Conservation (phyloP, 2,329 filamentous ascomycete genomes). For the Truncatella angustata region DNA sequence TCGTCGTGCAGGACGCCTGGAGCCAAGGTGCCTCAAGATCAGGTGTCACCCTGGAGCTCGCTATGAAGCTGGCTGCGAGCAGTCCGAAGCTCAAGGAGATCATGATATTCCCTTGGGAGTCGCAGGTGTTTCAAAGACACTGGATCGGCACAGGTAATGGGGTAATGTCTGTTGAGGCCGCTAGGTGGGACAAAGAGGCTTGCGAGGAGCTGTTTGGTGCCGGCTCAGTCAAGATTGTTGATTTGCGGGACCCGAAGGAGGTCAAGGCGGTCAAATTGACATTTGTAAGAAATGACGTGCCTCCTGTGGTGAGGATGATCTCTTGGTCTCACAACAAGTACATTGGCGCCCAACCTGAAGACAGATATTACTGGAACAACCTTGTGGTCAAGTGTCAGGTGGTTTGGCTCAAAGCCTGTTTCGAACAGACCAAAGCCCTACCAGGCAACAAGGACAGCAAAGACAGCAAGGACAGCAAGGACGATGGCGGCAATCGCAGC, state of each 20-base stretch:
- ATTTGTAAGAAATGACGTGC: neutral
- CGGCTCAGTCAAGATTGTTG: neutral
- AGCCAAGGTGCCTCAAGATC: neutral
- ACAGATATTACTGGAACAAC: neutral
- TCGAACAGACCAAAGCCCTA: neutral
- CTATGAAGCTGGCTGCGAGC: neutral
- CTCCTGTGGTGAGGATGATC: neutral
- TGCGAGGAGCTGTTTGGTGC: neutral
- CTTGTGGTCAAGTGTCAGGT: neutral
- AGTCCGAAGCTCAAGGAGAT: neutral
- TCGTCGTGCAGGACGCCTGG: neutral
- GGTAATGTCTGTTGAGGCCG: neutral
- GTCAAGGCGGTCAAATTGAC: neutral
- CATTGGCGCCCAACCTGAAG: neutral
- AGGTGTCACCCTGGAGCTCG: neutral
- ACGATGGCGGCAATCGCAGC: too few species aligned
- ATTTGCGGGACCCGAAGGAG: neutral
- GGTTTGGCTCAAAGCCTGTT: neutral
- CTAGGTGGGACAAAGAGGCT: too few species aligned
- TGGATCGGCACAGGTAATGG: neutral
- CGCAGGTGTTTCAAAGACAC: too few species aligned
- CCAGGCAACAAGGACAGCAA: neutral
- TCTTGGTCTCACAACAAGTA: neutral
- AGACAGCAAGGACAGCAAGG: neutral
- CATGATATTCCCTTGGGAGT: neutral